These are phyloP conservation scores for Silene conica DNA, from an alignment of 148 eudicot species.

Conservation along the genomic window DNA sequence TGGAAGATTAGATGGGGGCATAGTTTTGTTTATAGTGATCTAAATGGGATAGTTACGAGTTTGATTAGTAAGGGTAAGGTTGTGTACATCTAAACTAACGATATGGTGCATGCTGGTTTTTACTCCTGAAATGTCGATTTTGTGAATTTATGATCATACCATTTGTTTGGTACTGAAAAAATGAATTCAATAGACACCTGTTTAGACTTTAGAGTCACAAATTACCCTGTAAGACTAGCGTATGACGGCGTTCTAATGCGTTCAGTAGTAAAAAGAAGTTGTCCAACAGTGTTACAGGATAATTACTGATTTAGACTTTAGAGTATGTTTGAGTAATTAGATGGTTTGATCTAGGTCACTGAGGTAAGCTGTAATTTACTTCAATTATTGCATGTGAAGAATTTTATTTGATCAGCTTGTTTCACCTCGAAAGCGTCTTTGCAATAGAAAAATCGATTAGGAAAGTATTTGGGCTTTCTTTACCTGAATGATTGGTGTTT, in stretches of 20 bases:
- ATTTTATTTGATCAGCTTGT: background rate
- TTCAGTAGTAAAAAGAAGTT: too few species aligned
- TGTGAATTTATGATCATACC: background rate
- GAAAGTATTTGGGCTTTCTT: background rate
- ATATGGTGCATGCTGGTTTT: background rate
- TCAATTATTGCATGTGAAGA: background rate
- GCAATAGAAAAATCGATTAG: background rate
- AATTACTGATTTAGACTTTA: background rate
- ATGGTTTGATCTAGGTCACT: background rate
- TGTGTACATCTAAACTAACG: background rate
- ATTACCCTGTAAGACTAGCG: too few species aligned
- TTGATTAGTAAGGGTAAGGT: background rate
- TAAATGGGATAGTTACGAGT: background rate
- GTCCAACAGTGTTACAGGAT: too few species aligned
- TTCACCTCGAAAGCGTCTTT: background rate
- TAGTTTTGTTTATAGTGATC: background rate
- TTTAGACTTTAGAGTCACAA: too few species aligned
- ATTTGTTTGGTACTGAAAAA: too few species aligned
- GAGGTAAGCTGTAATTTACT: background rate
- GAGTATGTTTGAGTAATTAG: background rate
- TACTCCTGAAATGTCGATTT: background rate
- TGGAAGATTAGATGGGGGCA: too few species aligned
- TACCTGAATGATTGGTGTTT: slow-evolving; percentile 10
- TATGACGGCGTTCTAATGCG: too few species aligned
- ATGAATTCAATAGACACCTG: too few species aligned